Evolutionary conservation across 768 basidiomycete genomes (phyloP).

Genomic region (Russula compacta): DNA sequence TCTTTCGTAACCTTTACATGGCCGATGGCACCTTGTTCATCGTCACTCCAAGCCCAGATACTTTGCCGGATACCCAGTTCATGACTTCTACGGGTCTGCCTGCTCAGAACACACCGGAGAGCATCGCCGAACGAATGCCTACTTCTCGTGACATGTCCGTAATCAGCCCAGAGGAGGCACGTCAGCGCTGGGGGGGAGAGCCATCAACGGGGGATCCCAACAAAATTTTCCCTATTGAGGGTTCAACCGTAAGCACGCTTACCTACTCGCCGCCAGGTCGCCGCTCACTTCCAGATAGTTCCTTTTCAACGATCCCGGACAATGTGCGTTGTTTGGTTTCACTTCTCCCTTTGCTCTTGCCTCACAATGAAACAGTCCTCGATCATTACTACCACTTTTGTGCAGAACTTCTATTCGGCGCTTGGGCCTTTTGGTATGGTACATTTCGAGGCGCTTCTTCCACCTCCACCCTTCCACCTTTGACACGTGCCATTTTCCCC

Average conservation of each 20-base stretch:
- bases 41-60: slow-evolving; percentile 39
- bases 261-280: not conserved
- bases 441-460: slow-evolving; percentile 27
- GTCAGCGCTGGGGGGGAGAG: slow-evolving; percentile 47
- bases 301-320: slow-evolving; percentile 56
- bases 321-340: slow-evolving; percentile 32
- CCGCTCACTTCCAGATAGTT: slow-evolving; percentile 3
- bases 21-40: slow-evolving; percentile 73
- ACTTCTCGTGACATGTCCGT: slow-evolving; percentile 52
- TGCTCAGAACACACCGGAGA: slow-evolving; percentile 53
- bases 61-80: slow-evolving; percentile 39
- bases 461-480: slow-evolving; percentile 15
- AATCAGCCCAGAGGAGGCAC: slow-evolving; percentile 52
- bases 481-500: slow-evolving; percentile 65
- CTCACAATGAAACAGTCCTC: slow-evolving; percentile 36
- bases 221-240: slow-evolving; percentile 58
- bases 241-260: slow-evolving; percentile 51
- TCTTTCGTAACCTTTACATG: slow-evolving; percentile 79
- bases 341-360: not conserved
- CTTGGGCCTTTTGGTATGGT: slow-evolving; percentile 67
- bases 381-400: slow-evolving; percentile 83
- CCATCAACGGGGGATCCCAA: slow-evolving; percentile 25
- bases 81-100: slow-evolving; percentile 63
- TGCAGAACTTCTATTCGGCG: slow-evolving; percentile 70
- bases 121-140: slow-evolving; percentile 58